A percentile compares a stretch with the other conserved stretches of the same genome.
These are phyloP conservation scores for Globisporangium parvum DNA, from an alignment of 352 stramenopile genomes.

Conservation along the genomic window DNA sequence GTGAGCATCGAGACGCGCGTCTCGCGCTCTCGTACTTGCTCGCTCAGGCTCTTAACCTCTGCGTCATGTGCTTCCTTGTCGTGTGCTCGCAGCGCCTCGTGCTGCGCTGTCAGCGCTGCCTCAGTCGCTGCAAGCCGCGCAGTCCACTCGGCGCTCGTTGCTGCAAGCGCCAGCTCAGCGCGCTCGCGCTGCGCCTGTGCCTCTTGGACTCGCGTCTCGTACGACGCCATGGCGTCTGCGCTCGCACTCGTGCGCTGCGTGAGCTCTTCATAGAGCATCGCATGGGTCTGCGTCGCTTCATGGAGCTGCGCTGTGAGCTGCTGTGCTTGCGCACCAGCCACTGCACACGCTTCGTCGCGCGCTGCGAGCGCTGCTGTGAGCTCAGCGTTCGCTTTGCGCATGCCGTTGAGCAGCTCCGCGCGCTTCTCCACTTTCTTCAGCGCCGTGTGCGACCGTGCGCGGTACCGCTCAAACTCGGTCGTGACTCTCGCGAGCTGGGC, in stretches of 20 bases:
- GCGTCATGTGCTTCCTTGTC: slow-evolving; percentile 1
- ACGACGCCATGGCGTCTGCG: slow-evolving; percentile 11
- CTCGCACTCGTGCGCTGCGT: slow-evolving; percentile 28
- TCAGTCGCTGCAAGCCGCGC: slow-evolving; percentile 11
- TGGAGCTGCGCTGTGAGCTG: slow-evolving; percentile 15
- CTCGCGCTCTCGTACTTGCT: slow-evolving; percentile 19
- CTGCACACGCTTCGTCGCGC: slow-evolving; percentile 11
- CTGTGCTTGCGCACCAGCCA: slow-evolving; percentile 14
- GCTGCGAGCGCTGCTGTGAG: slow-evolving; percentile 24
- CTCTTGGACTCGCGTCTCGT: slow-evolving; percentile 20
- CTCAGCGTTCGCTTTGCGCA: slow-evolving; percentile 67
- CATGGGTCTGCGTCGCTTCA: slow-evolving; percentile 23
- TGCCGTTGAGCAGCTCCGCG: slow-evolving; percentile 69
- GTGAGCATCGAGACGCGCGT: slow-evolving; percentile 19
- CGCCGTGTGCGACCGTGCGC: slow-evolving; percentile 53
- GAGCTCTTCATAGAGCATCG: slow-evolving; percentile 33
- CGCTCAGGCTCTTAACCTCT: slow-evolving; percentile 13
- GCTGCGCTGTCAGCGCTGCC: slow-evolving; percentile 1
- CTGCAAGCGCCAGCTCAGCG: slow-evolving; percentile 12
- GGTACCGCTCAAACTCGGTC: slow-evolving; percentile 64
- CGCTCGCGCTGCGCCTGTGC: slow-evolving; percentile 17
- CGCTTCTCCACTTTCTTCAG: slow-evolving; percentile 82
- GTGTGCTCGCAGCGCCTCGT: slow-evolving; percentile 1
- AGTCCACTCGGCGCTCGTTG: slow-evolving; percentile 9
- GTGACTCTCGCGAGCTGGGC: too few species aligned